Evolutionary conservation across 331 rosid genomes (phyloP).

Genomic region (Quercus tomentella): DNA sequence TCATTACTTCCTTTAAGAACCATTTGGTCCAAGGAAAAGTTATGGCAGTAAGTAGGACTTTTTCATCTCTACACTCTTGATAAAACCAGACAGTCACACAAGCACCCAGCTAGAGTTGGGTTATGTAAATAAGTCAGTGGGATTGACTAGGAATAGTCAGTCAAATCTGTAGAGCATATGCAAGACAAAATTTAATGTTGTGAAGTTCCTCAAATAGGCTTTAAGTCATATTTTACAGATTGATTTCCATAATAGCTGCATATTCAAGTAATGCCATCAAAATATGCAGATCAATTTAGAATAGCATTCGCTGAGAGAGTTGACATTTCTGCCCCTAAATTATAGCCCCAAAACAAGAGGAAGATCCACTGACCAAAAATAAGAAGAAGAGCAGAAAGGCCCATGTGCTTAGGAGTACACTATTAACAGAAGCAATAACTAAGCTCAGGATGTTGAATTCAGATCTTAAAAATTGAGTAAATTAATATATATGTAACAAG

Average conservation of each 20-base stretch:
- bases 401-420: neutral
- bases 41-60: neutral
- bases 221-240: neutral
- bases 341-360: neutral
- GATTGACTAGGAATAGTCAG: neutral
- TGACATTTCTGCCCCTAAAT: neutral
- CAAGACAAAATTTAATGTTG: neutral
- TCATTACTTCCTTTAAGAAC: neutral
- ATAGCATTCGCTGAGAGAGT: neutral
- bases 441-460: neutral
- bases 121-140: too few relatives aligned
- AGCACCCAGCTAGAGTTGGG: too few relatives aligned
- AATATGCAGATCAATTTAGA: neutral
- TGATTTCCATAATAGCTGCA: neutral
- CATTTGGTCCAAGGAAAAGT: neutral
- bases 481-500: neutral
- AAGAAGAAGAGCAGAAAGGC: neutral
- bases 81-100: neutral
- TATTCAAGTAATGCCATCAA: neutral
- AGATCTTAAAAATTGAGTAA: neutral
- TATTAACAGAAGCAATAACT: neutral
- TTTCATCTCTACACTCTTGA: neutral
- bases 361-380: neutral
- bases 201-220: neutral
- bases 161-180: neutral